A percentile compares a stretch with the other conserved stretches of the same genome.
phyloP scores from a whole-genome alignment of 1,139 yeast genomes.

The Yamadazyma spencermartinsiae region DNA sequence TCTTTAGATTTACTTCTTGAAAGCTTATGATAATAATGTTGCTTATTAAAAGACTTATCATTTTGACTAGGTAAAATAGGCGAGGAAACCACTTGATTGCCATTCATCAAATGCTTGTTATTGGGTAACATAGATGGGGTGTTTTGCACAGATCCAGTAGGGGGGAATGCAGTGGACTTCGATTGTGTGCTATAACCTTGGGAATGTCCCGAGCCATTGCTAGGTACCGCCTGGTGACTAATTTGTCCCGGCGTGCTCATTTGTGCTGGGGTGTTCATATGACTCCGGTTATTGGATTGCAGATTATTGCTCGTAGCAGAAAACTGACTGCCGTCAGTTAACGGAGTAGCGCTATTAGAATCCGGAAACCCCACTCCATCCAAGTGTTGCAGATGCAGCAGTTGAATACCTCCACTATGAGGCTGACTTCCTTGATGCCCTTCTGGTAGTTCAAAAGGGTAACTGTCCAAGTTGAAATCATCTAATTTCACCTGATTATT shows the following conservation, averaged over 20 bases:
- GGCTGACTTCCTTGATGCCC: not conserved
- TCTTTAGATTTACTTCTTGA: constrained; percentile 19
- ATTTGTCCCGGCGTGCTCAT: not conserved
- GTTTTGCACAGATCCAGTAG: constrained; percentile 16
- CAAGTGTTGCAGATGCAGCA: constrained; percentile 11
- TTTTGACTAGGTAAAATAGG: constrained; percentile 49
- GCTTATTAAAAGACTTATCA: constrained; percentile 43
- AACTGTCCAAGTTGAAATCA: constrained; percentile 14
- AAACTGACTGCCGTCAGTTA: not conserved
- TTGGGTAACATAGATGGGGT: constrained; percentile 14
- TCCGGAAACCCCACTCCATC: not conserved
- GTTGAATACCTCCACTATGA: not conserved
- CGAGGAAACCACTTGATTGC: constrained; percentile 25
- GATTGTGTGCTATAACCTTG: constrained; percentile 5
- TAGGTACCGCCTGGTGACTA: too few relatives aligned
- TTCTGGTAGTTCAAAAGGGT: constrained; percentile 13
- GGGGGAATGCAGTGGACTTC: constrained; percentile 39
- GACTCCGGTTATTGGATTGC: too few relatives aligned
- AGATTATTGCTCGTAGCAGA: too few relatives aligned
- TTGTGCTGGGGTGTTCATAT: not conserved
- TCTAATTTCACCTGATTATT: constrained; percentile 8
- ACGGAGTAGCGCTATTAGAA: not conserved
- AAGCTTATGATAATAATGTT: constrained; percentile 40
- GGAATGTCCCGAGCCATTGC: not conserved
- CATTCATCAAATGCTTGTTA: constrained; percentile 9